A percentile compares a stretch with the other conserved stretches of the same genome.
phyloP scores from a whole-genome alignment of 805 yeast species.

The Candida andamanensis region DNA sequence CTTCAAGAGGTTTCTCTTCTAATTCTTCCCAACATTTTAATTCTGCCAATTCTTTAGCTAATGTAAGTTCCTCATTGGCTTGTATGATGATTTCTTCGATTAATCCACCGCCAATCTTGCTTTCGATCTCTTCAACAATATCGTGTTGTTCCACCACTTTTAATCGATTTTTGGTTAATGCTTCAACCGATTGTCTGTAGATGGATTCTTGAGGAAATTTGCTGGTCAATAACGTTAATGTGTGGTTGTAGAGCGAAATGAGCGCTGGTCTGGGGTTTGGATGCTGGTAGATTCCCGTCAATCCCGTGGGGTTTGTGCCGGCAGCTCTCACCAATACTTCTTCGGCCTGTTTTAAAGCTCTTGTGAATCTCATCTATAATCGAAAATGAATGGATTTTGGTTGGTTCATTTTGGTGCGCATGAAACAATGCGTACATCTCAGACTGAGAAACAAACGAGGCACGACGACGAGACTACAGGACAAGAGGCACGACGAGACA shows the following conservation, averaged over 20 bases:
- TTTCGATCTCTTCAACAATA: constrained; percentile 61
- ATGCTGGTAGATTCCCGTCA: constrained; percentile 73
- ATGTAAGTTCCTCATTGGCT: constrained; percentile 72
- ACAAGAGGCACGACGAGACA: too few species aligned
- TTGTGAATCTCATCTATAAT: constrained; percentile 34
- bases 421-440: too few species aligned
- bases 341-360: constrained; percentile 39
- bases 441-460: too few species aligned
- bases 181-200: constrained; percentile 69
- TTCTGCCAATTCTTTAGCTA: constrained; percentile 62
- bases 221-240: constrained; percentile 51
- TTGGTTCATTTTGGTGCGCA: too few species aligned
- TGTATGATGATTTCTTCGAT: constrained; percentile 79
- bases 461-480: too few species aligned
- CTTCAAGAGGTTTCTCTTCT: constrained; percentile 72
- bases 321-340: constrained; percentile 55
- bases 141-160: constrained; percentile 59
- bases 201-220: constrained; percentile 70
- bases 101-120: constrained; percentile 73
- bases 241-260: constrained; percentile 62
- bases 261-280: constrained; percentile 83
- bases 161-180: constrained; percentile 65
- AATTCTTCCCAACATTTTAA: constrained; percentile 76
- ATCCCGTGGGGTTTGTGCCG: constrained; percentile 71
- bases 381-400: constrained; percentile 9